phyloP scores from a whole-genome alignment of 768 basidiomycete species.

The Crucibulum laeve region DNA sequence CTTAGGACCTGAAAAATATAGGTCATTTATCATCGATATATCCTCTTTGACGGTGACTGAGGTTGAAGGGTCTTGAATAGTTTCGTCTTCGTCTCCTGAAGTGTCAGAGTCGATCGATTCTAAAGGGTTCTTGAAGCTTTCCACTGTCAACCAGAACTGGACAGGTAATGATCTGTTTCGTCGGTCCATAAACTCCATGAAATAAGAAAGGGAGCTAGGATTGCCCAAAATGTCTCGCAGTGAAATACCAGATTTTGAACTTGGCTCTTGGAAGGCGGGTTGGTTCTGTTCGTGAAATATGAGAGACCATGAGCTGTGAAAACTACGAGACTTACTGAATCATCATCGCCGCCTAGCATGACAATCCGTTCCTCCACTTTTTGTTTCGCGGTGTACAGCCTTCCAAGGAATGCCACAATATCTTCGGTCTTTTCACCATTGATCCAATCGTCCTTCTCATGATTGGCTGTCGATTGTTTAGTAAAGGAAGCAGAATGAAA shows the following conservation, averaged over 20 bases:
- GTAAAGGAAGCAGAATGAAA: constrained; percentile 1
- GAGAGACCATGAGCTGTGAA: not conserved
- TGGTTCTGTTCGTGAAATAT: constrained; percentile 26
- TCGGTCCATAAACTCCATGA: constrained; percentile 99
- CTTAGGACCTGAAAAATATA: constrained; percentile 70
- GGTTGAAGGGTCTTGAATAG: constrained; percentile 47
- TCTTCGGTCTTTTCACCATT: constrained; percentile 82
- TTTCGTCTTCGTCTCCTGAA: constrained; percentile 54
- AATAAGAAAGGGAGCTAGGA: constrained; percentile 88
- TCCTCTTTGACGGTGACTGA: constrained; percentile 77
- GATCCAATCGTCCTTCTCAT: constrained; percentile 87
- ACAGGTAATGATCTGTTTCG: constrained; percentile 78
- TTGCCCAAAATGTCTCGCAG: constrained; percentile 82
- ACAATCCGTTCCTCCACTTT: constrained; percentile 84
- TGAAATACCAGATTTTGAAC: constrained; percentile 44
- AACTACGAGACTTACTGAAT: constrained; percentile 41
- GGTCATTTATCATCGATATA: constrained; percentile 82
- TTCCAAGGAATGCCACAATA: constrained; percentile 80
- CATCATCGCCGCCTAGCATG: constrained; percentile 66
- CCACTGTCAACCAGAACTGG: constrained; percentile 97
- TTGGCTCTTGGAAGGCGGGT: constrained; percentile 35
- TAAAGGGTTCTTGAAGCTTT: constrained; percentile 96
- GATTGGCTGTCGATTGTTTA: constrained; percentile 51
- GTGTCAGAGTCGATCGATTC: constrained; percentile 77
- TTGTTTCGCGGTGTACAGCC: constrained; percentile 85